Base-by-base conservation (phyloP, 371 early-diverging fungal genomes). In the Mucor mucedo region DNA sequence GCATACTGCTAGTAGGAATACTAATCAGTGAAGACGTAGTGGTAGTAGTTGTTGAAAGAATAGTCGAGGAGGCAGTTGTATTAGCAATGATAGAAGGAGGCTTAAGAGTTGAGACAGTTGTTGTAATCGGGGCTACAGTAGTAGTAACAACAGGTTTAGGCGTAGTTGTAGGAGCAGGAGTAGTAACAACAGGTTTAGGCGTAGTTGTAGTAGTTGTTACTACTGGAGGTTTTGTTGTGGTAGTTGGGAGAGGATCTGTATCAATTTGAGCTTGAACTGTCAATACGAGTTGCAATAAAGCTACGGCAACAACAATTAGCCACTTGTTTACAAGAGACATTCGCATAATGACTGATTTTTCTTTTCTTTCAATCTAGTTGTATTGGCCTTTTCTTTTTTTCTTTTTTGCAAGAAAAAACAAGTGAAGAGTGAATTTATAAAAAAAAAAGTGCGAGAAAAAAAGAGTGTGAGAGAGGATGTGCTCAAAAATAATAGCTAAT, bases 21-120 rank as follows among this genome's bases (percentile, higher is more conserved):
- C 30, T 14, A 56, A 40, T n/a, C 52, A 29, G 13, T n/a, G 42
- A n/a, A 49, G 44, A 49, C 29, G 10, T 29, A 48, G 2, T 16
- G 58, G 27, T 35, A 11, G 44, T 3, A 14, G 44, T n/a, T 13
- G 44, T 13, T 14, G 44, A n/a, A 44, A 16, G 14, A n/a, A 16
- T 4, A 44, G 14, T 16, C 8, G 41, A 41, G 14, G 41, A 14
- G 14, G 41, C 11, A 44, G 44, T 16, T n/a, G 44, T 7, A 30
- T 39, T 2, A 16, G 35, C 29, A 9, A 33, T 52, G 3, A 39
- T 50, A 16, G 55, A 29, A 45, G 67, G 14, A 32, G 67, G 60
- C 8, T 13, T 32, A 49, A 63, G 38, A 13, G 69, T 63, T 33
- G 65, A 59, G 9, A 42, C 1, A 27, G 61, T 53, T 9, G 58